Evolutionary conservation across 2,329 filamentous ascomycete species (phyloP).

Genomic region (Alternaria sp.): DNA sequence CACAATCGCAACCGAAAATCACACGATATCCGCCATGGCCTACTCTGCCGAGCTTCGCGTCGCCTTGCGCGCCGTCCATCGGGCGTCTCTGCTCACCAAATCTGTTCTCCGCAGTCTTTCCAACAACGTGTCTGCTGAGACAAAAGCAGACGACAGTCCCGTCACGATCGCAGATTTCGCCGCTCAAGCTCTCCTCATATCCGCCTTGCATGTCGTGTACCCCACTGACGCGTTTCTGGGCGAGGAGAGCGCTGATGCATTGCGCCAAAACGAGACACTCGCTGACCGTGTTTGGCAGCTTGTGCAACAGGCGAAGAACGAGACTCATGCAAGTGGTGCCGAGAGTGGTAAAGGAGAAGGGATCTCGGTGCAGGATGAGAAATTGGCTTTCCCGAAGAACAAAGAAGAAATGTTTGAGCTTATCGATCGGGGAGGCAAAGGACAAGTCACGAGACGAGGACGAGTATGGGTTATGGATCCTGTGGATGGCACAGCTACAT

Average conservation of each 20-base stretch:
- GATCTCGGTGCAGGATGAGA: slow-evolving; percentile 17
- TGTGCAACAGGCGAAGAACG: slow-evolving; percentile 52
- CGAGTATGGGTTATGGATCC: slow-evolving; percentile 70
- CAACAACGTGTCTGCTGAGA: slow-evolving; percentile 58
- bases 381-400: slow-evolving; percentile 51
- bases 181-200: slow-evolving; percentile 68
- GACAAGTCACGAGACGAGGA: slow-evolving; percentile 56
- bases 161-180: slow-evolving; percentile 72
- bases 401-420: slow-evolving; percentile 66
- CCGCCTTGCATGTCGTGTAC: slow-evolving; percentile 62
- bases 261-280: slow-evolving; percentile 60
- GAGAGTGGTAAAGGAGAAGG: slow-evolving; percentile 36
- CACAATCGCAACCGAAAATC: slow-evolving; percentile 9
- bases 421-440: slow-evolving; percentile 68
- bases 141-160: slow-evolving; percentile 67
- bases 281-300: slow-evolving; percentile 65
- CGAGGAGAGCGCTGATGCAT: slow-evolving; percentile 65
- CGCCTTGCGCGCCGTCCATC: slow-evolving; percentile 59
- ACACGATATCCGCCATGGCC: slow-evolving; percentile 15
- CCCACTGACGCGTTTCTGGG: slow-evolving; percentile 67
- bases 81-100: slow-evolving; percentile 67
- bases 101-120: slow-evolving; percentile 59
- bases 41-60: slow-evolving; percentile 43
- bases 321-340: slow-evolving; percentile 36
- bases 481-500: slow-evolving; percentile 70